Evolutionary conservation across 306 rosid species (phyloP).

Genomic region (Senna tora): DNA sequence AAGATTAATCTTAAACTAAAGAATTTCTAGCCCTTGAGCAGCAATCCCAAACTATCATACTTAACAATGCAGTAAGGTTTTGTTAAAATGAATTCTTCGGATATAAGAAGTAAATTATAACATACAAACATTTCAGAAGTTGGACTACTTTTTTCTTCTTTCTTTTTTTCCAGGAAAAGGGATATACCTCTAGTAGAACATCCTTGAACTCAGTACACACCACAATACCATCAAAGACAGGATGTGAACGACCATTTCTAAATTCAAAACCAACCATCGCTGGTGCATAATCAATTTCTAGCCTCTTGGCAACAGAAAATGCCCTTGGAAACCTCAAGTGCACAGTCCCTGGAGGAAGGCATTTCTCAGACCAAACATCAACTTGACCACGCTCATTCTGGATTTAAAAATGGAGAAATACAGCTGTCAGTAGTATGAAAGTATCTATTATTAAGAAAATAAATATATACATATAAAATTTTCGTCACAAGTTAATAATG

Average conservation of each 20-base stretch:
- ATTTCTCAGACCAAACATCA: slow-evolving; percentile 97
- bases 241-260: slow-evolving; percentile 81
- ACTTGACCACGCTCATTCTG: slow-evolving; percentile 91
- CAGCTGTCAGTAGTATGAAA: slow-evolving; percentile 39
- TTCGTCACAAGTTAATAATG: slow-evolving; percentile 6
- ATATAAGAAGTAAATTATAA: slow-evolving; percentile 21
- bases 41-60: slow-evolving; percentile 23
- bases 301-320: slow-evolving; percentile 74
- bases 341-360: slow-evolving; percentile 95
- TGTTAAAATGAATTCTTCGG: slow-evolving; percentile 10
- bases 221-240: slow-evolving; percentile 89
- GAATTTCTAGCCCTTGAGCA: slow-evolving; percentile 10
- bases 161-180: slow-evolving; percentile 15
- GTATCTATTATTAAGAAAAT: slow-evolving; percentile 24
- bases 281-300: slow-evolving; percentile 90
- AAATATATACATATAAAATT: slow-evolving; percentile 7
- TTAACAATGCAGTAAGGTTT: neutral
- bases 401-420: slow-evolving; percentile 35
- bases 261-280: slow-evolving; percentile 97
- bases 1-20: slow-evolving; percentile 3
- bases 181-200: slow-evolving; percentile 70
- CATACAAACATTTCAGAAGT: slow-evolving; percentile 29
- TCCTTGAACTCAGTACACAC: slow-evolving; percentile 90
- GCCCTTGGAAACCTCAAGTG: slow-evolving; percentile 80
- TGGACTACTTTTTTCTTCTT: slow-evolving; percentile 3